Evolutionary conservation across 345 rosid species (phyloP).

Genomic region (Melaleuca quinquenervia): DNA sequence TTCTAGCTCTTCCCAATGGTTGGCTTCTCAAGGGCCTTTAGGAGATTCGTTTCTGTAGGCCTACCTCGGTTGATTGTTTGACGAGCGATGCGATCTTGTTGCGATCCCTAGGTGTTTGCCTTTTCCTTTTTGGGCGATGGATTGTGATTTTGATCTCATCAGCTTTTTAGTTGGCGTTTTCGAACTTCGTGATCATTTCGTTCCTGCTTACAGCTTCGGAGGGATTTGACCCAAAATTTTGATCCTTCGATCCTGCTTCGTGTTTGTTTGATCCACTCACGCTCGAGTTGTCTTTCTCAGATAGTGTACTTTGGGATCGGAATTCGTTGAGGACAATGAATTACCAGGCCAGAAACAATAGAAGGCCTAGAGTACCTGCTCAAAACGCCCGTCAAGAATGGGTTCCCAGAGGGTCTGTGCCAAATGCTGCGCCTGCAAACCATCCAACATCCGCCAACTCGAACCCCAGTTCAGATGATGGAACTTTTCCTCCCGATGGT

Average conservation of each 20-base stretch:
- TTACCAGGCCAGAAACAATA: slow-evolving; percentile 38
- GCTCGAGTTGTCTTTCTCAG: background rate
- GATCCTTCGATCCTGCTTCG: background rate
- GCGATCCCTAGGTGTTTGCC: background rate
- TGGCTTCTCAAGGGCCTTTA: background rate
- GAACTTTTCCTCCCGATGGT: background rate
- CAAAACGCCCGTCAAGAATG: slow-evolving; percentile 45
- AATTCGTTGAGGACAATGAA: slow-evolving; percentile 30
- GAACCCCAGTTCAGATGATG: background rate
- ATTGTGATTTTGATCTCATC: background rate
- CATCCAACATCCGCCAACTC: background rate
- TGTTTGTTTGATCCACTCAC: background rate
- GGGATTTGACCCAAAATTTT: background rate
- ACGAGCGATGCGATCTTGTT: background rate
- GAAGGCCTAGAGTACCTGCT: slow-evolving; percentile 28
- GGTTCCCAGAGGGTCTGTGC: slow-evolving; percentile 50
- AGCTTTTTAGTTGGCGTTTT: background rate
- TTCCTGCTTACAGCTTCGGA: background rate
- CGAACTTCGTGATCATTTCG: background rate
- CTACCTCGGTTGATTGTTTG: background rate
- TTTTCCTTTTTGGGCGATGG: background rate
- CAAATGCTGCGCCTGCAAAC: background rate
- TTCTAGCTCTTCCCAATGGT: background rate
- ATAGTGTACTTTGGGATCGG: background rate
- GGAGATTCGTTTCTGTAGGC: background rate